Evolutionary conservation across 192 early-diverging fungal species (phyloP).

Genomic region (Geranomyces michiganensis): DNA sequence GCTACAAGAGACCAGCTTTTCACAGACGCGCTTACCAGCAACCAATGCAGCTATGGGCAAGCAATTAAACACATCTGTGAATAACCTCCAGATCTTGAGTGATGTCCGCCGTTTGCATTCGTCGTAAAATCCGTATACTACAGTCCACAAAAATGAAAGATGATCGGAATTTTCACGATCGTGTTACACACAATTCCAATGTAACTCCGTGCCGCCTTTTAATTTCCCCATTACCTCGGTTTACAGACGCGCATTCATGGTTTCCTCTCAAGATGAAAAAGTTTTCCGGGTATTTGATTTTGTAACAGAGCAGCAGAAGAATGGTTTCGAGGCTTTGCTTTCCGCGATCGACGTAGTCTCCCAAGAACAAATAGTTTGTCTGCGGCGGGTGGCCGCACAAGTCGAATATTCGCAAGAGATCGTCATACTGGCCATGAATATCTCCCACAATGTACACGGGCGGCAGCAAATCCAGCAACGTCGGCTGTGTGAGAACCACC

Average conservation of each 20-base stretch:
- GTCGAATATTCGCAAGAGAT: constrained; percentile 92
- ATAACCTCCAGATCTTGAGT: constrained; percentile 88
- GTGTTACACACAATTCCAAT: not conserved
- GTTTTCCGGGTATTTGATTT: constrained; percentile 99
- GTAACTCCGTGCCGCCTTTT: not conserved
- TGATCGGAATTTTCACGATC: not conserved
- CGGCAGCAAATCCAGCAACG: constrained; percentile 48
- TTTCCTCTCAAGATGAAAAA: constrained; percentile 99
- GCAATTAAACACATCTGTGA: constrained; percentile 93
- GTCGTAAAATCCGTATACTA: constrained; percentile 96
- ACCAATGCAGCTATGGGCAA: constrained; percentile 91
- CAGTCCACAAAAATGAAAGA: not conserved
- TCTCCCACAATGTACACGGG: constrained; percentile 59
- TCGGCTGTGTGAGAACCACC: constrained; percentile 85
- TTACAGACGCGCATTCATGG: constrained; percentile 96
- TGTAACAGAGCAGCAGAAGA: constrained; percentile 94
- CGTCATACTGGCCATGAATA: constrained; percentile 97
- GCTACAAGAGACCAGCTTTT: too few species aligned
- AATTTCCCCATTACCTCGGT: constrained; percentile 62
- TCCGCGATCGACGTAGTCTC: constrained; percentile 97
- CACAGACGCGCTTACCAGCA: constrained; percentile 62
- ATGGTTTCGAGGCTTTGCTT: constrained; percentile 99
- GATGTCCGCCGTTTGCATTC: constrained; percentile 90
- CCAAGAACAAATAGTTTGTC: constrained; percentile 95
- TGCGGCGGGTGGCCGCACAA: constrained; percentile 96